Conservation (phyloP, 768 basidiomycete genomes). For the Brasilioporus rufonigricans region DNA sequence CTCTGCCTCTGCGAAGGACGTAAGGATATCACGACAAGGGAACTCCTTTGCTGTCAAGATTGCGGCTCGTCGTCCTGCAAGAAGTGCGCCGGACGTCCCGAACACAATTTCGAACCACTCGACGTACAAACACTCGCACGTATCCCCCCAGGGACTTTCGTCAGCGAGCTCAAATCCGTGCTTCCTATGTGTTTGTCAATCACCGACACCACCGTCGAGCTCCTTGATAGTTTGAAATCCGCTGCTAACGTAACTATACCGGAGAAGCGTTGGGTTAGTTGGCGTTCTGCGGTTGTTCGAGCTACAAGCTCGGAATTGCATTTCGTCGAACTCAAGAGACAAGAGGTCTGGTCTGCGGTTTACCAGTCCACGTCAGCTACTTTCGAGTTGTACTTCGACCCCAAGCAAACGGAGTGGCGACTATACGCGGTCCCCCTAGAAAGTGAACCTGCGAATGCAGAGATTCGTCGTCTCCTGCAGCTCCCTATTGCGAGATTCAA, state of each 20-base stretch:
- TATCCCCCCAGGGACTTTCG: conserved; percentile 70
- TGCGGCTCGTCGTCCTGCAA: conserved; percentile 80
- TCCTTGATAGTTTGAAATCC: conserved; percentile 52
- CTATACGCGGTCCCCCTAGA: conserved; percentile 71
- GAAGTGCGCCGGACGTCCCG: conserved; percentile 87
- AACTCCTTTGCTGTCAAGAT: conserved; percentile 66
- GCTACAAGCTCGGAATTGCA: conserved; percentile 65
- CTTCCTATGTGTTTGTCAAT: conserved; percentile 86
- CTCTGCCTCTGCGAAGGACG: conserved; percentile 93
- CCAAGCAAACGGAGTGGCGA: conserved; percentile 81
- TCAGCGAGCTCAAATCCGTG: conserved; percentile 70
- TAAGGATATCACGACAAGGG: conserved; percentile 64
- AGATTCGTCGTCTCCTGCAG: conserved; percentile 70
- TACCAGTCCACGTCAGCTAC: conserved; percentile 70
- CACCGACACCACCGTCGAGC: conserved; percentile 42
- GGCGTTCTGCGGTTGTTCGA: conserved; percentile 65
- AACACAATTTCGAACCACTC: conserved; percentile 69
- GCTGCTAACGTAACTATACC: conserved; percentile 42
- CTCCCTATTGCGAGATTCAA: conserved; percentile 75
- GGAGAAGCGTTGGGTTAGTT: conserved; percentile 60
- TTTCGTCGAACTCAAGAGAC: conserved; percentile 83
- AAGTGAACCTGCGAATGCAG: conserved; percentile 71
- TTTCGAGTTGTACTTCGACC: conserved; percentile 76
- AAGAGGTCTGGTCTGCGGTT: conserved; percentile 81
- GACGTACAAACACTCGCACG: conserved; percentile 54